Percentiles rank a stretch among this genome's conserved stretches.
Conservation (phyloP, 768 basidiomycete genomes). For the Amanita jacksonii region DNA sequence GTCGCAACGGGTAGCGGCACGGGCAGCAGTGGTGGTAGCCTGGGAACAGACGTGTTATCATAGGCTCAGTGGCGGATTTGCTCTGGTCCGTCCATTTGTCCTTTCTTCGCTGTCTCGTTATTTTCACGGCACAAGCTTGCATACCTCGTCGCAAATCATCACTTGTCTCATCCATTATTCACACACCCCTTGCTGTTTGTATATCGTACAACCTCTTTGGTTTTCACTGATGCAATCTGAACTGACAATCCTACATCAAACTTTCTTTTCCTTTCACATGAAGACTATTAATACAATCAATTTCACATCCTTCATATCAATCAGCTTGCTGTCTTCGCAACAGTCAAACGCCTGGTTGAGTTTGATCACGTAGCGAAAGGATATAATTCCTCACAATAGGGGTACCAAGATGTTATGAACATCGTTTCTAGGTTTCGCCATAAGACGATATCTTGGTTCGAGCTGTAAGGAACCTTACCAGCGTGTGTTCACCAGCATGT, state of each 20-base stretch:
- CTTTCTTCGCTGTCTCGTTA: background rate
- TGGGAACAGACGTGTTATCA: background rate
- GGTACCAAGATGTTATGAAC: no score
- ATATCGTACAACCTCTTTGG: constrained; percentile 1
- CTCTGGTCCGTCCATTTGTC: background rate
- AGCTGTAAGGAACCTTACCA: no score
- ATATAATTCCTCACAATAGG: no score
- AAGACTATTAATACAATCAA: background rate
- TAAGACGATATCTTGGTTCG: no score
- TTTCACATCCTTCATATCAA: background rate
- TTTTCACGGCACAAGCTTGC: constrained; percentile 4
- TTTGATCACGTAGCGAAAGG: no score
- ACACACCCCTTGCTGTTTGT: constrained; percentile 1
- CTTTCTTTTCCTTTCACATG: background rate
- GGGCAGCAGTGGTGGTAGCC: background rate
- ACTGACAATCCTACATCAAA: background rate
- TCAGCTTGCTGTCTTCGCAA: background rate
- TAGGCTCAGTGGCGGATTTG: no score
- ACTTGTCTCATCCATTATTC: background rate
- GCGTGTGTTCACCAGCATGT: no score
- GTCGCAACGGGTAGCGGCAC: background rate
- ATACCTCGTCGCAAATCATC: constrained; percentile 6
- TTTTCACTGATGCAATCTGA: background rate
- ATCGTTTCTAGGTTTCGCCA: no score
- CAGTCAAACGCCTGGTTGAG: no score